Evolutionary conservation across 1,284 basidiomycete species (phyloP).

Genomic region (Grifola frondosa): DNA sequence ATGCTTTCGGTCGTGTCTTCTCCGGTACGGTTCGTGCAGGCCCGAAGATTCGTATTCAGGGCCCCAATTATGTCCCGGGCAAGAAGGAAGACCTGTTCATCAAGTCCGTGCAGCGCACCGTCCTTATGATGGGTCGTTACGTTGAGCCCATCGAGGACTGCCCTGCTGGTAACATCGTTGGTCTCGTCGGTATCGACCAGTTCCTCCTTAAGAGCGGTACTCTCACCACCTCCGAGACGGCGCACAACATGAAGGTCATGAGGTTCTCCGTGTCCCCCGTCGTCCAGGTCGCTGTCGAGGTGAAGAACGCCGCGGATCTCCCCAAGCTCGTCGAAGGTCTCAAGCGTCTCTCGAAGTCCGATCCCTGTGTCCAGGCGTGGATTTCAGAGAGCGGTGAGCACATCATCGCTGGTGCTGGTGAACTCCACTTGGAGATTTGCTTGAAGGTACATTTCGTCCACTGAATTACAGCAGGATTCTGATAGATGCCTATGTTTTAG

Average conservation of each 20-base stretch:
- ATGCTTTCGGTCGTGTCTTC: constrained; percentile 99
- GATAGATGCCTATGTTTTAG: constrained; percentile 34
- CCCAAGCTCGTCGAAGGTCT: constrained; percentile 99
- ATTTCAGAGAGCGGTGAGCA: constrained; percentile 94
- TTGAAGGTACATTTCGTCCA: constrained; percentile 69
- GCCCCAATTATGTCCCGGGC: constrained; percentile 97
- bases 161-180: constrained; percentile 97
- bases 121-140: constrained; percentile 99
- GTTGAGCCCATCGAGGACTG: constrained; percentile 99
- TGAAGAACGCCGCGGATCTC: constrained; percentile 99
- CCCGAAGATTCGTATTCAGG: constrained; percentile 99
- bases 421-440: constrained; percentile 99
- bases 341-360: constrained; percentile 99
- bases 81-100: constrained; percentile 99
- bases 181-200: constrained; percentile 99
- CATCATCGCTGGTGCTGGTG: constrained; percentile 99
- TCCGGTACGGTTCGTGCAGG: constrained; percentile 96
- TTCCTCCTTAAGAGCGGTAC: constrained; percentile 99
- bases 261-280: constrained; percentile 99
- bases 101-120: constrained; percentile 98
- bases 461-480: not conserved
- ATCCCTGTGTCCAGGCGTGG: constrained; percentile 98
- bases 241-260: constrained; percentile 99
- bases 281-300: constrained; percentile 99
- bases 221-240: constrained; percentile 95